A percentile compares a stretch with the other conserved stretches of the same genome.
phyloP scores from a whole-genome alignment of 208 protist species.

The Leishmania amazonensis region DNA sequence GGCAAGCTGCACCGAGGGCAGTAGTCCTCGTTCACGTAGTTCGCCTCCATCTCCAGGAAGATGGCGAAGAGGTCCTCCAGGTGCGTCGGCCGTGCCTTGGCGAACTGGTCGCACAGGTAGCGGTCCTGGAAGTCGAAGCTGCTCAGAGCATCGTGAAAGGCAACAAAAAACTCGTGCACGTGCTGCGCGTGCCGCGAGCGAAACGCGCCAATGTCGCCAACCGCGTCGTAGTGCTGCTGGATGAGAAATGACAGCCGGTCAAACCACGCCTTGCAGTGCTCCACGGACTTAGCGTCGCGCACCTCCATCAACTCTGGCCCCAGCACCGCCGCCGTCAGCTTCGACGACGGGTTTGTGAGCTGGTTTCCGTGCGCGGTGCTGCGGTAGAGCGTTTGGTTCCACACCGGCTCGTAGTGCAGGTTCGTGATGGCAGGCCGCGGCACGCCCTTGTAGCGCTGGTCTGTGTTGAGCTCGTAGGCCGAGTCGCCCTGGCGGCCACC shows the following conservation, averaged over 20 bases:
- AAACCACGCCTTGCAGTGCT: slow-evolving; percentile 90
- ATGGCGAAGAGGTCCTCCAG: slow-evolving; percentile 85
- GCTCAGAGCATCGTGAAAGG: slow-evolving; percentile 87
- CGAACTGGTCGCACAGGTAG: slow-evolving; percentile 73
- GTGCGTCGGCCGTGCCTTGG: slow-evolving; percentile 52
- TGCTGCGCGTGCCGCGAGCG: slow-evolving; percentile 82
- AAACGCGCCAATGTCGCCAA: slow-evolving; percentile 83
- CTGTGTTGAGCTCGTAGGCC: slow-evolving; percentile 69
- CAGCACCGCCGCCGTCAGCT: slow-evolving; percentile 68
- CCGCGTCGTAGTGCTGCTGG: slow-evolving; percentile 84
- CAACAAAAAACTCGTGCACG: slow-evolving; percentile 89
- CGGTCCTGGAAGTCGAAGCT: slow-evolving; percentile 85
- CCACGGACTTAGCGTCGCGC: slow-evolving; percentile 80
- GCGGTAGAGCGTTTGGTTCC: slow-evolving; percentile 80
- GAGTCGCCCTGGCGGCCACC: slow-evolving; percentile 62
- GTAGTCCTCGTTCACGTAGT: slow-evolving; percentile 82
- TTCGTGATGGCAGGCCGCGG: slow-evolving; percentile 75
- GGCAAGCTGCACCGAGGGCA: slow-evolving; percentile 90
- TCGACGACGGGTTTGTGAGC: slow-evolving; percentile 65
- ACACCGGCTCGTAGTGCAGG: slow-evolving; percentile 82
- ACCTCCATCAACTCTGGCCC: slow-evolving; percentile 71
- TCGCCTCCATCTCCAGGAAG: slow-evolving; percentile 93
- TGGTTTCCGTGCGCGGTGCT: slow-evolving; percentile 56
- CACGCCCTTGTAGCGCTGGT: slow-evolving; percentile 79
- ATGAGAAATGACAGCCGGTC: slow-evolving; percentile 79